Conservation (phyloP, 257 asterid genomes). For the Solanum sejunctum region DNA sequence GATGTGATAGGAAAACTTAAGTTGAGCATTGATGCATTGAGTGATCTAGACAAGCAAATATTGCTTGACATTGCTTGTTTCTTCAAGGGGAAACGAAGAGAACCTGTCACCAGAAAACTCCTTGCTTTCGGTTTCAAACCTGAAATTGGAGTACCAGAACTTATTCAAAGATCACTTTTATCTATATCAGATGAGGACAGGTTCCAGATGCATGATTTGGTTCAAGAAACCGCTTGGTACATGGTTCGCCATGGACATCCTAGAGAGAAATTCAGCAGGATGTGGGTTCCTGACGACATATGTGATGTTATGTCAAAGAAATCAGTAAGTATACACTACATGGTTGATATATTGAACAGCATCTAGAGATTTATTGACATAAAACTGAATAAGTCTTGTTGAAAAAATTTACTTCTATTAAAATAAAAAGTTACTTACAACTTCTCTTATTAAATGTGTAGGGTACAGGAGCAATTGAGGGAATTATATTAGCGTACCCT, state of each 20-base stretch:
- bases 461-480: slow-evolving; percentile 6
- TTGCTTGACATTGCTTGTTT: slow-evolving; percentile 6
- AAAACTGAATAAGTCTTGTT: background rate
- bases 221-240: slow-evolving; percentile 3
- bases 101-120: background rate
- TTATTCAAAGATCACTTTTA: background rate
- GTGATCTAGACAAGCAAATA: slow-evolving; percentile 1
- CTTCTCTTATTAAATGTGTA: background rate
- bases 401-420: too few species aligned
- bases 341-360: background rate
- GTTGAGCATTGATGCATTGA: background rate
- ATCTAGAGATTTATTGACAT: background rate
- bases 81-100: background rate
- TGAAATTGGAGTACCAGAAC: slow-evolving; percentile 3
- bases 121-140: background rate
- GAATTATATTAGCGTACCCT: background rate
- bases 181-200: background rate
- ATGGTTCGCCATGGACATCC: background rate
- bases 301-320: background rate
- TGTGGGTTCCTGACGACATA: background rate
- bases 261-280: slow-evolving; percentile 2
- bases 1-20: slow-evolving; percentile 1
- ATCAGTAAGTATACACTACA: background rate
- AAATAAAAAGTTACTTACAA: background rate
- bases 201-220: slow-evolving; percentile 4